These are phyloP conservation scores for Lepidium didymum DNA, from an alignment of 345 rosid species.

Conservation along the genomic window DNA sequence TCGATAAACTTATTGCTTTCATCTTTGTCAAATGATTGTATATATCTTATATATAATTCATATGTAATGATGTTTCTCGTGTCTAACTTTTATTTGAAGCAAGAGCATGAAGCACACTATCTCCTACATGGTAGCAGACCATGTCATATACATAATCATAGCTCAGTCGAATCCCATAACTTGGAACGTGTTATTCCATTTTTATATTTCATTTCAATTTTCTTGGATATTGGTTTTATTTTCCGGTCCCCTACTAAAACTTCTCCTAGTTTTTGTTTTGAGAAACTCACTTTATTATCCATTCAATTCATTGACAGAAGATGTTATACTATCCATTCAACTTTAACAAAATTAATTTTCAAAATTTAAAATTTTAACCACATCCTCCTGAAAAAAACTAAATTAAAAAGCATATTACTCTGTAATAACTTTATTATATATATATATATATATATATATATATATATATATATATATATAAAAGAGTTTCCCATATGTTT, in stretches of 20 bases:
- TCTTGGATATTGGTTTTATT: neutral
- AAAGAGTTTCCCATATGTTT: too few species aligned
- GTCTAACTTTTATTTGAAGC: slow-evolving; percentile 7
- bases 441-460: too few species aligned
- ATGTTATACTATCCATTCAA: too few species aligned
- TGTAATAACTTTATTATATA: too few species aligned
- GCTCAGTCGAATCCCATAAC: neutral
- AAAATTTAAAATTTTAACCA: too few species aligned
- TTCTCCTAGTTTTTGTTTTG: neutral
- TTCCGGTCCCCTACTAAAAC: neutral
- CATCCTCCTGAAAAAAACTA: too few species aligned
- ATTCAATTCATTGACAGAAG: too few species aligned
- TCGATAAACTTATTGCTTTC: too few species aligned
- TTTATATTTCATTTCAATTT: neutral
- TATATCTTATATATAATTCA: neutral
- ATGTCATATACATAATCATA: slow-evolving; percentile 2
- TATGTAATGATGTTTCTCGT: neutral
- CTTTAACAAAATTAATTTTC: too few species aligned
- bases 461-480: too few species aligned
- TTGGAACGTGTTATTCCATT: neutral
- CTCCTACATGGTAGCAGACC: slow-evolving; percentile 9
- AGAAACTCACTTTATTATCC: too few species aligned
- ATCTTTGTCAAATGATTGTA: neutral
- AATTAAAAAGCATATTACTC: too few species aligned
- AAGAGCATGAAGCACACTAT: slow-evolving; percentile 1